Evolutionary conservation across 2,329 filamentous ascomycete species (phyloP).

Genomic region (Didymella sp.): DNA sequence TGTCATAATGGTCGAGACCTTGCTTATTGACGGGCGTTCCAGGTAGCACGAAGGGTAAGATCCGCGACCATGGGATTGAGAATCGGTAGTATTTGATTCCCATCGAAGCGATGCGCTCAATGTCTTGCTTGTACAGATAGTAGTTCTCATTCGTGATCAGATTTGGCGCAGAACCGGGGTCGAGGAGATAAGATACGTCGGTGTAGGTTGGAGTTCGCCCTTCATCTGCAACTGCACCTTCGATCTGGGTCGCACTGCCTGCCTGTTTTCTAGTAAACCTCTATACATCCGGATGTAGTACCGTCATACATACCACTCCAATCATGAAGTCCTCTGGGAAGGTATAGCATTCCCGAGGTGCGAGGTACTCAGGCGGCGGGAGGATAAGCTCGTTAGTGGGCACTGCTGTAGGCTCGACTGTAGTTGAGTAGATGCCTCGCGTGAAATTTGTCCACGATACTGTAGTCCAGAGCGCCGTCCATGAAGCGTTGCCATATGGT

Average conservation of each 20-base stretch:
- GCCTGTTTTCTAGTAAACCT: constrained; percentile 14
- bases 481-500: constrained; percentile 52
- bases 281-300: too few species aligned
- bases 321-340: constrained; percentile 58
- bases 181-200: constrained; percentile 24
- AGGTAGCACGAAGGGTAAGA: constrained; percentile 60
- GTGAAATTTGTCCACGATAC: constrained; percentile 49
- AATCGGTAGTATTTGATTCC: constrained; percentile 62
- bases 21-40: constrained; percentile 61
- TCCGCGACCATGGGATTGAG: constrained; percentile 61
- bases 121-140: constrained; percentile 64
- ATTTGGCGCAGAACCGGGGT: constrained; percentile 20
- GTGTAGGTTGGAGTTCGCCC: constrained; percentile 35
- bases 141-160: constrained; percentile 59
- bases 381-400: constrained; percentile 63
- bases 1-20: constrained; percentile 61
- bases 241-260: constrained; percentile 38
- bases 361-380: constrained; percentile 61
- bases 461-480: constrained; percentile 48
- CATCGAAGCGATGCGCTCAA: constrained; percentile 60
- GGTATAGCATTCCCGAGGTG: constrained; percentile 57
- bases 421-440: constrained; percentile 56
- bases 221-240: constrained; percentile 44
- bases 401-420: constrained; percentile 62
- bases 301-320: constrained; percentile 24